Evolutionary conservation across 2,329 filamentous ascomycete genomes (phyloP).

Genomic region (Mycosphaerelloides madeirae): DNA sequence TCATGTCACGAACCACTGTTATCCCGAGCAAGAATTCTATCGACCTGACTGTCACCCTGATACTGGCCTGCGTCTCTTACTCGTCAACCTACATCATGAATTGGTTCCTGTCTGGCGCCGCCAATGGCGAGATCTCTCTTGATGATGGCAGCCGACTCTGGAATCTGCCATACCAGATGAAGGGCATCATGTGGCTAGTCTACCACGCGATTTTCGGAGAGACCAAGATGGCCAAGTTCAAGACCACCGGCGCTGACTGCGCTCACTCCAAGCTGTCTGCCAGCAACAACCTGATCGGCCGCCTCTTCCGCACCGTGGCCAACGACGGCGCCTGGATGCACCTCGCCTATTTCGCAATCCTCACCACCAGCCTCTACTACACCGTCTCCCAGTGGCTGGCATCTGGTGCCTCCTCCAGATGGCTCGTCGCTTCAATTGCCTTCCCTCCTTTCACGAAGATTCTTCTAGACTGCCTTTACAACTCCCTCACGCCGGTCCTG

Average conservation of each 20-base stretch:
- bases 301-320: slow-evolving; percentile 7
- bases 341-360: slow-evolving; percentile 9
- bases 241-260: slow-evolving; percentile 14
- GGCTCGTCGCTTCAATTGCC: slow-evolving; percentile 9
- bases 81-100: slow-evolving; percentile 11
- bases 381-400: slow-evolving; percentile 3
- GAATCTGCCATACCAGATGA: slow-evolving; percentile 17
- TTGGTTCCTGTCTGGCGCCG: slow-evolving; percentile 11
- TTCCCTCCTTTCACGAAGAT: slow-evolving; percentile 18
- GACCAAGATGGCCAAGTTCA: slow-evolving; percentile 12
- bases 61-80: slow-evolving; percentile 11
- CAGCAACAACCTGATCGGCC: slow-evolving; percentile 5
- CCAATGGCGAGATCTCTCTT: slow-evolving; percentile 10
- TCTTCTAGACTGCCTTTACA: slow-evolving; percentile 15
- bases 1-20: slow-evolving; percentile 6
- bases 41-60: slow-evolving; percentile 6
- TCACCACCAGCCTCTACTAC: slow-evolving; percentile 5
- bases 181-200: slow-evolving; percentile 15
- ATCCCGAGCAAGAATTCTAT: slow-evolving; percentile 6
- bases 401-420: neutral
- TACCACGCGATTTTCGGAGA: slow-evolving; percentile 15
- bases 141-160: slow-evolving; percentile 16
- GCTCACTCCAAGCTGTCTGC: slow-evolving; percentile 6
- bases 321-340: slow-evolving; percentile 17
- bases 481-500: slow-evolving; percentile 12